Evolutionary conservation across 805 yeast species (phyloP).

Genomic region (Metschnikowia gelsemii): DNA sequence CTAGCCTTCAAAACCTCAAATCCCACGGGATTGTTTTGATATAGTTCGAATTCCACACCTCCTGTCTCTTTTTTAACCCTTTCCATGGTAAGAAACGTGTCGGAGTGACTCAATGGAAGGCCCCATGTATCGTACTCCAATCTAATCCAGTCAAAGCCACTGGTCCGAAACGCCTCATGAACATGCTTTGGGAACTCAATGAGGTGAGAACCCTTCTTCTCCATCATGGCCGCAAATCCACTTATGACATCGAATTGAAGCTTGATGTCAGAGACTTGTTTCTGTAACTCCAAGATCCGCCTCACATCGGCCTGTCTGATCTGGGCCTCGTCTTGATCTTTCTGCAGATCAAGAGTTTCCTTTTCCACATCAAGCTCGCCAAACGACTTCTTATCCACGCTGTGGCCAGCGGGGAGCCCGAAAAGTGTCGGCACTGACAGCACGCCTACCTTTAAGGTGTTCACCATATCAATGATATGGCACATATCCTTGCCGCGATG

Average conservation of each 20-base stretch:
- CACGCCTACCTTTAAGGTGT: constrained; percentile 53
- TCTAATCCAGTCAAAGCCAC: constrained; percentile 28
- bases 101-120: constrained; percentile 5
- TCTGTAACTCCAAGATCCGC: constrained; percentile 10
- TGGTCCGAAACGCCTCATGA: constrained; percentile 16
- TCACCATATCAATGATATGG: constrained; percentile 77
- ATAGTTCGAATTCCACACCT: constrained; percentile 6
- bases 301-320: constrained; percentile 13
- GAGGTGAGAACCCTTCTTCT: not conserved
- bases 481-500: constrained; percentile 63
- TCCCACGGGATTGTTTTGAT: constrained; percentile 16
- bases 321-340: constrained; percentile 13
- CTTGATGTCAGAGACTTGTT: constrained; percentile 16
- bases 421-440: constrained; percentile 55
- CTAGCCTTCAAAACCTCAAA: constrained; percentile 18
- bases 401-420: constrained; percentile 29
- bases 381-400: constrained; percentile 22
- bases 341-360: constrained; percentile 1
- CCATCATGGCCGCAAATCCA: constrained; percentile 30
- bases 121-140: constrained; percentile 38
- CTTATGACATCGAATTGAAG: constrained; percentile 40
- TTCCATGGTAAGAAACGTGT: constrained; percentile 12
- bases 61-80: constrained; percentile 2
- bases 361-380: constrained; percentile 16
- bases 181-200: constrained; percentile 16